Evolutionary conservation across 768 basidiomycete genomes (phyloP).

Genomic region (Kwoniella dejecticola): DNA sequence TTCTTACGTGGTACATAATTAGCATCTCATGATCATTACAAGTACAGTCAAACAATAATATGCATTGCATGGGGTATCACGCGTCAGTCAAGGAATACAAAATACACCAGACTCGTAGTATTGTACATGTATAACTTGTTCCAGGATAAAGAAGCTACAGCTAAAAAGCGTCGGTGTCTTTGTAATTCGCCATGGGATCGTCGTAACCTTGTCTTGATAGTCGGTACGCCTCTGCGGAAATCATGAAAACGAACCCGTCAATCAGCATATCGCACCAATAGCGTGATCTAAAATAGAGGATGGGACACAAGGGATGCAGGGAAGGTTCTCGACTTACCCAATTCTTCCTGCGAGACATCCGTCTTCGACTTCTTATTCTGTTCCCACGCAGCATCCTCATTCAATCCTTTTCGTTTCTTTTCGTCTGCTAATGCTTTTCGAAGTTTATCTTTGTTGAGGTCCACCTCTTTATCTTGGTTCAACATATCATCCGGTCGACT

Average conservation of each 20-base stretch:
- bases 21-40: not conserved
- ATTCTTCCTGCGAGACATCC: slow-evolving; percentile 81
- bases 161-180: slow-evolving; percentile 60
- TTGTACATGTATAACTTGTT: not conserved
- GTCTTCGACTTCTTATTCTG: slow-evolving; percentile 63
- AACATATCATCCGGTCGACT: slow-evolving; percentile 71
- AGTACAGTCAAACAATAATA: not conserved
- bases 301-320: slow-evolving; percentile 1
- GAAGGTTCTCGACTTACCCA: slow-evolving; percentile 36
- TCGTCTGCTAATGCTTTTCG: slow-evolving; percentile 74
- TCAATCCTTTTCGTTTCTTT: slow-evolving; percentile 69
- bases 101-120: not conserved
- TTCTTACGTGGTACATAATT: slow-evolving; percentile 50
- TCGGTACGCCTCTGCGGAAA: slow-evolving; percentile 76
- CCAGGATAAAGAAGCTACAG: not conserved
- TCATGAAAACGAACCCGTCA: not conserved
- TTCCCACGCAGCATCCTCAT: slow-evolving; percentile 60
- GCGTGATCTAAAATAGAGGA: too few relatives aligned
- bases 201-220: slow-evolving; percentile 70
- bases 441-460: slow-evolving; percentile 70
- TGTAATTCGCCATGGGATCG: slow-evolving; percentile 92
- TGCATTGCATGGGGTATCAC: slow-evolving; percentile 8
- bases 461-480: slow-evolving; percentile 65
- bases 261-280: slow-evolving; percentile 18
- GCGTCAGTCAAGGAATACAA: too few relatives aligned